Evolutionary conservation across 257 asterid genomes (phyloP).

Genomic region (Primulina tabacum): DNA sequence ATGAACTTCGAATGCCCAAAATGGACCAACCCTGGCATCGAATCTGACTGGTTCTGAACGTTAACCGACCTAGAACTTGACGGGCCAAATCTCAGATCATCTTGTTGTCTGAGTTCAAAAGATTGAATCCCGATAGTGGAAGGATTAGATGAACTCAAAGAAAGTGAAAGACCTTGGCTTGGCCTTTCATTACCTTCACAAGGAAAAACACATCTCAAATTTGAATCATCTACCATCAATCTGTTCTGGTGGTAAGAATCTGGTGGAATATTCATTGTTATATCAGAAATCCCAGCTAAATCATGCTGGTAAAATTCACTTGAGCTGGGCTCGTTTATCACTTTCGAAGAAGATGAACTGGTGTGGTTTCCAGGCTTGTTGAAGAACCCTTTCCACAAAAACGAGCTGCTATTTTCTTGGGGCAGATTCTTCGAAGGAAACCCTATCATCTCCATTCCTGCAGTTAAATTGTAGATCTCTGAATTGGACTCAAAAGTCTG

Average conservation of each 20-base stretch:
- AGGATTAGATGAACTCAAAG: conserved; percentile 63
- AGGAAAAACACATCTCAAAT: conserved; percentile 57
- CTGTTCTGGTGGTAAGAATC: conserved; percentile 24
- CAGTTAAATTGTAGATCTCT: conserved; percentile 59
- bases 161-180: conserved; percentile 81
- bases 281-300: conserved; percentile 28
- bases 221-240: conserved; percentile 41
- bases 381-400: conserved; percentile 50
- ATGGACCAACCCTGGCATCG: conserved; percentile 33
- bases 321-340: conserved; percentile 28
- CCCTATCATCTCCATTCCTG: conserved; percentile 69
- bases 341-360: conserved; percentile 40
- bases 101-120: conserved; percentile 51
- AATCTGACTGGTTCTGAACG: conserved; percentile 28
- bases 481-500: conserved; percentile 36
- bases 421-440: conserved; percentile 46
- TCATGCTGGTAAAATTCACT: conserved; percentile 29
- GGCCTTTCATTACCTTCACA: conserved; percentile 81
- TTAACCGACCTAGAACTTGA: conserved; percentile 53
- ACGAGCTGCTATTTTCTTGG: conserved; percentile 15
- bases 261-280: conserved; percentile 31
- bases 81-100: conserved; percentile 44
- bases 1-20: conserved; percentile 55
- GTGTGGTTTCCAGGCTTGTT: conserved; percentile 25
- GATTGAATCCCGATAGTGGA: conserved; percentile 57